Conservation (phyloP, 495 filamentous ascomycete genomes). For the Penicillium riverlandense region DNA sequence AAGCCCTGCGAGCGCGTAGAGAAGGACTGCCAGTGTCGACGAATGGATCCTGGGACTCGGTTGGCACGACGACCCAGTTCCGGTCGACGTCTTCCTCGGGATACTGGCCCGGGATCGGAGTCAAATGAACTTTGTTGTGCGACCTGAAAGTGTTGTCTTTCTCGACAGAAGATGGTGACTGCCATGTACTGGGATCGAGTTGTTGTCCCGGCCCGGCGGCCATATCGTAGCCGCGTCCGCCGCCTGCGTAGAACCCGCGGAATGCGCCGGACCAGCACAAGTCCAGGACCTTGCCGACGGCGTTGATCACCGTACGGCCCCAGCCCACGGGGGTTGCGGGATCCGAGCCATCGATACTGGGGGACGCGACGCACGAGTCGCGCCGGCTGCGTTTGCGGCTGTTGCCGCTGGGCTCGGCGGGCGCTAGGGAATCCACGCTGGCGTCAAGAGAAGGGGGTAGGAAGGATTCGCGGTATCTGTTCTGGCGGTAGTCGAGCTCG, state of each 20-base stretch:
- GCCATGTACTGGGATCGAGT: constrained; percentile 21
- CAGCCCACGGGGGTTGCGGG: constrained; percentile 24
- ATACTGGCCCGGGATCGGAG: constrained; percentile 20
- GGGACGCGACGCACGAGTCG: constrained; percentile 22
- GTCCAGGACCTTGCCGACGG: constrained; percentile 74
- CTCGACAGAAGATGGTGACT: constrained; percentile 12
- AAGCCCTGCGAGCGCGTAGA: constrained; percentile 11
- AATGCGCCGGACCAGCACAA: constrained; percentile 72
- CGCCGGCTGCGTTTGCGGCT: constrained; percentile 36
- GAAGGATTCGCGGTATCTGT: constrained; percentile 38
- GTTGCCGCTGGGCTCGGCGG: constrained; percentile 13
- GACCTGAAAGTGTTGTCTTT: constrained; percentile 11
- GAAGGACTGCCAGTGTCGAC: constrained; percentile 12
- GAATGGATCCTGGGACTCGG: constrained; percentile 14
- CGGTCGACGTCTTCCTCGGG: constrained; percentile 50
- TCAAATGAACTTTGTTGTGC: not conserved
- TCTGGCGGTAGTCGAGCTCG: constrained; percentile 38
- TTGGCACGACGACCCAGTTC: constrained; percentile 73
- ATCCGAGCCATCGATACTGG: constrained; percentile 13
- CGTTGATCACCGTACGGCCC: constrained; percentile 43
- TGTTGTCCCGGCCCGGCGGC: constrained; percentile 7
- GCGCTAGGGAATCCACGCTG: constrained; percentile 20
- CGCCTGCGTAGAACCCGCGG: constrained; percentile 78
- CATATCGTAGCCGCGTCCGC: constrained; percentile 61
- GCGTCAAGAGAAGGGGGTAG: constrained; percentile 24